Evolutionary conservation across 257 asterid species (phyloP), one percentile per base, ranked within the genome.

Genomic region (Plantago major): DNA sequence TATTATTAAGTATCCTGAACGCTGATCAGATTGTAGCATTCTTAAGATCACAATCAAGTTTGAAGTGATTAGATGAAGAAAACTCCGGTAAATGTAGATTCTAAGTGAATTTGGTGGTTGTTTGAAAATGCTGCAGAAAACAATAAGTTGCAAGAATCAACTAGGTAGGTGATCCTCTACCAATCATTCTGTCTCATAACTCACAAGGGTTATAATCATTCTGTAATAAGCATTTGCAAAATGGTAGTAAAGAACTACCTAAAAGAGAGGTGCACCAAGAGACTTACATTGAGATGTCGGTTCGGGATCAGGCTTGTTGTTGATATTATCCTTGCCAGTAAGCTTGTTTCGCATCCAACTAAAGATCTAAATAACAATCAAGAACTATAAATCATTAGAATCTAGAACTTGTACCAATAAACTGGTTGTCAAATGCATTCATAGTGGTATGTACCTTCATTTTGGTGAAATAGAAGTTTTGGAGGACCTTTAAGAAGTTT

Each of bases 311-410:
- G 80, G 63, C 49, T 66, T 70, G 53, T 66, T 70, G 55, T 42
- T 61, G 68, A 46, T 48, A n/a, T 33, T 63, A 55, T 71, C 76
- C 60, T 54, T 81, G 37, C 80, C 84, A 71, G 55, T 78, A 17
- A 71, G 70, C 79, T 74, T 83, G 66, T 65, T 74, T 67, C 85
- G 82, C 74, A 83, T 67, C 97, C 96, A 87, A 67, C 77, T 72
- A 66, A 85, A 87, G 74, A 90, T 84, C 97, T 87, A 70, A 53
- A 47, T 52, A 67, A 5, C 18, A 65, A 46, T 11, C 10, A 72
- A 5, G 12, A 65, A 44, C 13, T 1, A 44, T 19, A 64, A 60
- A 18, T 49, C 55, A 65, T 67, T n/a, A 64, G 46, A 62, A 19
- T 53, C 43, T 9, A 48, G 12, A 46, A 58, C 42, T 3, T 19